Evolutionary conservation across 1,139 yeast genomes (phyloP), one percentile per base, ranked within the genome.

Genomic region (Saccharomyces uvarum): DNA sequence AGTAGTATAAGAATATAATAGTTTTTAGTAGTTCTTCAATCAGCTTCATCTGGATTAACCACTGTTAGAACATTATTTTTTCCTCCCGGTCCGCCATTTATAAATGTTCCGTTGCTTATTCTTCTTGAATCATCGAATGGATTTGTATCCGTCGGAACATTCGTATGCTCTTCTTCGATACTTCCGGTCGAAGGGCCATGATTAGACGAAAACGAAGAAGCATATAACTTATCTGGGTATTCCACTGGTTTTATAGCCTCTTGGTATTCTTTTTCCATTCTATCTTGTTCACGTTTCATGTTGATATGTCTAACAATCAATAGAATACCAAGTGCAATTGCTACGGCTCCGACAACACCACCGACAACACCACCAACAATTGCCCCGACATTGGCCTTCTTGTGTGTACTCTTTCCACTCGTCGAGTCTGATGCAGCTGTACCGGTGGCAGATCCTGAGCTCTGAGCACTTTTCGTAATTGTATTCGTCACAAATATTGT

Each of bases 231-330:
- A 24, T 53, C 55, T 38, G 54, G 54, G 56, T 60, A 67, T 44
- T 67, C 70, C 2, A 68, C 70, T 3, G 73, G 73, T 52, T 69
- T 69, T 53, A 69, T 69, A 21, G 73, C 73, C 52, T 69, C 73
- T 56, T 69, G 72, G 57, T 69, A 69, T 50, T 69, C 73, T 51
- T 67, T 65, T 54, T 69, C 73, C 69, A 69, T 65, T 52, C 72
- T 63, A 51, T 67, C 73, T 48, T 69, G 69, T 56, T 69, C 73
- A 31, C 67, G 64, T 49, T 62, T 63, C 57, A 61, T 61, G 53
- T 65, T 66, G 38, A 62, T 53, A 49, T 65, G 68, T 53, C 71
- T 65, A 14, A 68, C 55, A 14, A 59, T 53, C 7, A 69, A 60
- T 41, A 68, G 51, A 1, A 62, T 57, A 8, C 61, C 53, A 2